Evolutionary conservation across 1,139 yeast species (phyloP), one percentile per base, ranked within the genome.

Genomic region (Nakaseomyces uthaithaninus): DNA sequence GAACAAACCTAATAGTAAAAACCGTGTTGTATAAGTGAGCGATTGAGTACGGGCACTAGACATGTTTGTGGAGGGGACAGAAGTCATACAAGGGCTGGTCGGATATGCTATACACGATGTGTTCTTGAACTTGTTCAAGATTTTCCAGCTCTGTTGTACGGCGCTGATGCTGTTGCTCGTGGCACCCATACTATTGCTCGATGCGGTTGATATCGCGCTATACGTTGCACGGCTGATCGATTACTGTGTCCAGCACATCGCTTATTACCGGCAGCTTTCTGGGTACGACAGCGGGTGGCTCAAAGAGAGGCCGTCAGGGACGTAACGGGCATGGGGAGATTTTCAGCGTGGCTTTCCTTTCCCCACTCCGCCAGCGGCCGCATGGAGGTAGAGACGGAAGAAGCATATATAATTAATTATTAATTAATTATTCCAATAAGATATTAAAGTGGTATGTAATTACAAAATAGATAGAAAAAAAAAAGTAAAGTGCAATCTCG

Each of bases 181-280:
- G 10, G 18, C 35, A n/a, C 45, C 45, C 9, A 40, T 42, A 9
- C 20, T 42, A 15, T 14, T 42, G 8, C 27, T 42, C 9, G 45
- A 42, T 33, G 16, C 42, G n/a, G 12, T 42, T 10, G 45, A 42
- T 19, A 19, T 42, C 4, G 12, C 33, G 7, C 31, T 42, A 3
- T 42, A 42, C 19, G 14, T 25, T 12, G 23, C 31, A 9, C 25
- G 45, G 27, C 12, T 37, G 8, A 22, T 38, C n/a, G 37, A 39
- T 27, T 28, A 31, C 25, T 28, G 24, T 33, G 20, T 31, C 16
- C 7, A 25, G 20, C 33, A 28, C 22, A 28, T 28, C 11, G 33
- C 15, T 7, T 31, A 19, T 14, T 31, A 31, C 15, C n/a, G 35
- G 9, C 16, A 20, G 11, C 16, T 19, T 12, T 31, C 35, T 4